Evolutionary conservation across 345 rosid species (phyloP).

Genomic region (Populus tremula): DNA sequence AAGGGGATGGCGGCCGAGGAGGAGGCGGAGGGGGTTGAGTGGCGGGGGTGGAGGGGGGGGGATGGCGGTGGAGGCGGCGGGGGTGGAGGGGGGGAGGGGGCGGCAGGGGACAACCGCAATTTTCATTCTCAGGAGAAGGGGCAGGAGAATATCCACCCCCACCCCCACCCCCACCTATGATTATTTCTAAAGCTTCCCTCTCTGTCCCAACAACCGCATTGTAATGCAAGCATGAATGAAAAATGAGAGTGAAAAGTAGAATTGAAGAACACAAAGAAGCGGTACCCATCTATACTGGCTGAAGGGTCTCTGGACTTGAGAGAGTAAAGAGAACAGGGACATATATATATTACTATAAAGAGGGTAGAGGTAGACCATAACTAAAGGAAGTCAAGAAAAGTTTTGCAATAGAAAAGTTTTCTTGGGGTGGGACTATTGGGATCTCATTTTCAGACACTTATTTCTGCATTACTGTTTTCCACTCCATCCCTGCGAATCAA

Average conservation of each 20-base stretch:
- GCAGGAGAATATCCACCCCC: slow-evolving; percentile 12
- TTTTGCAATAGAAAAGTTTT: background rate
- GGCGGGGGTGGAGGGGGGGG: too few species aligned
- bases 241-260: slow-evolving; percentile 3
- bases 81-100: too few species aligned
- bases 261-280: slow-evolving; percentile 1
- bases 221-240: slow-evolving; percentile 3
- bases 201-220: background rate
- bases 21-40: too few species aligned
- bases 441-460: background rate
- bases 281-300: slow-evolving; percentile 10
- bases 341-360: too few species aligned
- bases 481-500: too few species aligned
- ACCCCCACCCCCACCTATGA: slow-evolving; percentile 17
- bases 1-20: too few species aligned
- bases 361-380: background rate
- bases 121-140: background rate
- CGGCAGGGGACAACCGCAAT: background rate
- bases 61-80: too few species aligned
- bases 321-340: background rate
- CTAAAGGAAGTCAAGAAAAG: background rate
- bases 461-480: too few species aligned
- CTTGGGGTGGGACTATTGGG: background rate
- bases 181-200: slow-evolving; percentile 27
- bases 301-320: background rate